phyloP scores from a whole-genome alignment of 2,329 filamentous ascomycete genomes.

The Diaporthe velutina region DNA sequence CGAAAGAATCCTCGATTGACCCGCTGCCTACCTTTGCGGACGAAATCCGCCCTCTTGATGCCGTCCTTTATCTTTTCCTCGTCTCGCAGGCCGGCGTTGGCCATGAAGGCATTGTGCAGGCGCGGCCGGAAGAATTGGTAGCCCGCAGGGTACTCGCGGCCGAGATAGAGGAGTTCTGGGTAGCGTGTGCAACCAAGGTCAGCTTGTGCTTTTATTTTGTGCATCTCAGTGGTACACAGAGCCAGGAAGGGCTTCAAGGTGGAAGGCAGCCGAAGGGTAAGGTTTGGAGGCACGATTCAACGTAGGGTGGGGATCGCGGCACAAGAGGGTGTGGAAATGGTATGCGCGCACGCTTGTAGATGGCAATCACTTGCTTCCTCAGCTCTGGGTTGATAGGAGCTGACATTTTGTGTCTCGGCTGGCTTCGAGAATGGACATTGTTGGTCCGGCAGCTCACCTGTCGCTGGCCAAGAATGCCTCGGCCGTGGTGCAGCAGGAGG shows the following conservation, averaged over 20 bases:
- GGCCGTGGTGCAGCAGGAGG: neutral
- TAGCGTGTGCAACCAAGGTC: neutral
- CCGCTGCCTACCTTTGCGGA: conserved; percentile 80
- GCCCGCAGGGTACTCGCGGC: conserved; percentile 88
- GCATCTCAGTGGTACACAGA: too few species aligned
- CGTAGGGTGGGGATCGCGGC: neutral
- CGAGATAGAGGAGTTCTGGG: conserved; percentile 85
- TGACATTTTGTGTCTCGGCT: conserved; percentile 43
- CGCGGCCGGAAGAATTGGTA: conserved; percentile 84
- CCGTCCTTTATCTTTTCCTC: conserved; percentile 81
- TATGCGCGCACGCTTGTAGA: conserved; percentile 82
- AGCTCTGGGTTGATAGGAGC: conserved; percentile 66
- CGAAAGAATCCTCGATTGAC: conserved; percentile 18
- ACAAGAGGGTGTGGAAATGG: neutral
- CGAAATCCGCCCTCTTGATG: conserved; percentile 84
- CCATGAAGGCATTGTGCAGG: conserved; percentile 87
- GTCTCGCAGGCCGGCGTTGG: conserved; percentile 77
- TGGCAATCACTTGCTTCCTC: conserved; percentile 81
- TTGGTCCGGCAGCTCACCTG: neutral
- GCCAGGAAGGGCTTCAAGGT: neutral
- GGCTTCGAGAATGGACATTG: neutral
- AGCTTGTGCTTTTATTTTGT: neutral
- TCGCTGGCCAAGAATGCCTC: neutral
- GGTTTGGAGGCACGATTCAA: neutral
- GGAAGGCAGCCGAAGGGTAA: neutral